Evolutionary conservation across 305 asterid genomes (phyloP).

Genomic region (Fraxinus angustifolia): DNA sequence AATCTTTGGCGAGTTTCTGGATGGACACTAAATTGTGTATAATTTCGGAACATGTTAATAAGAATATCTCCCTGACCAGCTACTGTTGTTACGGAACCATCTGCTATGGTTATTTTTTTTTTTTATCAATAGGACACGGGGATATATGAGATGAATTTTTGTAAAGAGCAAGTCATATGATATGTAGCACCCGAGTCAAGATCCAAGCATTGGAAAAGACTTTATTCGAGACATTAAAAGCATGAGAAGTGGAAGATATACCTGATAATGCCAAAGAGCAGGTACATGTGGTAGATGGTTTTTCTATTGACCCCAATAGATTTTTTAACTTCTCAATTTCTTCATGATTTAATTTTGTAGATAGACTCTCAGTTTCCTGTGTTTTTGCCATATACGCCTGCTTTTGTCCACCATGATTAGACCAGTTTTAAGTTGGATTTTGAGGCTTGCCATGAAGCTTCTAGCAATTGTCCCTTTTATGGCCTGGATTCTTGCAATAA

Average conservation of each 20-base stretch:
- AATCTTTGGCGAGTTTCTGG: not conserved
- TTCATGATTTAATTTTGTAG: not conserved
- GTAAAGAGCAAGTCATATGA: not conserved
- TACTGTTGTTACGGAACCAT: not conserved
- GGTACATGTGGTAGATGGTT: not conserved
- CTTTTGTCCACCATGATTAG: not conserved
- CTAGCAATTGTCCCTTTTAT: not conserved
- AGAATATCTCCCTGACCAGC: not conserved
- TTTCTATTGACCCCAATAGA: not conserved
- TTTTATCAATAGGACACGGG: not conserved
- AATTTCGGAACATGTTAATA: not conserved
- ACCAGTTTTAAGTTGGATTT: not conserved
- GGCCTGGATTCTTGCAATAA: not conserved
- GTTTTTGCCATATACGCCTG: not conserved
- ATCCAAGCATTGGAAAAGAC: not conserved
- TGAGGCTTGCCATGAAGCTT: not conserved
- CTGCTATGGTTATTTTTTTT: not conserved
- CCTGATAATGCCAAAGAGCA: not conserved
- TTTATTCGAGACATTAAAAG: not conserved
- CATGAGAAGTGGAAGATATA: not conserved
- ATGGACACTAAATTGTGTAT: not conserved
- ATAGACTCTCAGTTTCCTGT: not conserved
- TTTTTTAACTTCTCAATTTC: not conserved
- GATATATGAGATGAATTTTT: not conserved
- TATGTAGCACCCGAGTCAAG: not conserved